Evolutionary conservation across 768 basidiomycete genomes (phyloP).

Genomic region (Leccinum variicolor): DNA sequence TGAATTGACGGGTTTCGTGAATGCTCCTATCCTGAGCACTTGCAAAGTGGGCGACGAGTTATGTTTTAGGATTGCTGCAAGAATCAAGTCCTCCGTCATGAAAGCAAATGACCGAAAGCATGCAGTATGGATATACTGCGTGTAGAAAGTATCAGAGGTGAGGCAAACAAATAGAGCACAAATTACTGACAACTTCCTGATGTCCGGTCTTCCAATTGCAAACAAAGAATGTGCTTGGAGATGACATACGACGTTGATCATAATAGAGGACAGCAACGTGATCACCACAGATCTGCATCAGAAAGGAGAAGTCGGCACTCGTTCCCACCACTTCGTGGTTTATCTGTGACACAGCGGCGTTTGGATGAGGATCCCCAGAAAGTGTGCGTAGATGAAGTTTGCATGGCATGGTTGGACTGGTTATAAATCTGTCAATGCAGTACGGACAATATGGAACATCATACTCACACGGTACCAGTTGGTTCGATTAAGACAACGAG

Average conservation of each 20-base stretch:
- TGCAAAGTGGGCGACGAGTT: conserved; percentile 9
- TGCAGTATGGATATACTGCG: conserved; percentile 19
- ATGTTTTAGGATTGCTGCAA: conserved; percentile 16
- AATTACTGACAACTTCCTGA: conserved; percentile 26
- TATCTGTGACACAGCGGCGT: conserved; percentile 13
- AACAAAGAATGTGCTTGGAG: conserved; percentile 21
- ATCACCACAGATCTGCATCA: conserved; percentile 32
- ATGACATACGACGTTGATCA: conserved; percentile 6
- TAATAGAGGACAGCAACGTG: conserved; percentile 29
- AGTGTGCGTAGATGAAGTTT: conserved; percentile 30
- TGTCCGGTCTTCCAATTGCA: conserved; percentile 35
- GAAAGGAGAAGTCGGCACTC: conserved; percentile 13
- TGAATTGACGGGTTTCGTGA: neutral
- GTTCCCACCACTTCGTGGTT: conserved; percentile 2
- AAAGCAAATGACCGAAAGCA: conserved; percentile 33
- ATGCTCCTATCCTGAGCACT: conserved; percentile 19
- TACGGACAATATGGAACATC: neutral
- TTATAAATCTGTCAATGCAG: neutral
- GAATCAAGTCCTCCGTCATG: conserved; percentile 29
- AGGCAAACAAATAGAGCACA: neutral
- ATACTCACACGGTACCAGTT: conserved; percentile 19
- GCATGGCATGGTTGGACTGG: conserved; percentile 18
- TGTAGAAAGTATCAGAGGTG: conserved; percentile 1
- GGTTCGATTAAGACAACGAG: conserved; percentile 31
- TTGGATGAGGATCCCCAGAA: conserved; percentile 29